A percentile compares a stretch with the other conserved stretches of the same genome.
Evolutionary conservation across 2,329 filamentous ascomycete species (phyloP).

Genomic region (Stylonectria norvegica): DNA sequence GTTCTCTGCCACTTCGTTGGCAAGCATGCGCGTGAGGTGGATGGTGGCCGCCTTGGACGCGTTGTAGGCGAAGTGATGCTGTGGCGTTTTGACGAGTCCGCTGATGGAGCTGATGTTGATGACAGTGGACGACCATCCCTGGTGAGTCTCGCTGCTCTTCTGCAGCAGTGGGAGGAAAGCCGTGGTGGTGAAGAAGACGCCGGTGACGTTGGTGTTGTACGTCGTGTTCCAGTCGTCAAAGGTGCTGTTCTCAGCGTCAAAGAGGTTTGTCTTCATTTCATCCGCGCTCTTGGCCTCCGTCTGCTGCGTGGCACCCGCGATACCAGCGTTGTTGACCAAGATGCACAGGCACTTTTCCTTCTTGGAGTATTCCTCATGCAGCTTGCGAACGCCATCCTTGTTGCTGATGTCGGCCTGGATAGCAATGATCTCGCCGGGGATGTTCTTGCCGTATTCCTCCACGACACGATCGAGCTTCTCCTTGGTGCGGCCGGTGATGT

Average conservation of each 20-base stretch:
- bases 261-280: constrained; percentile 60
- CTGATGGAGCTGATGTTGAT: constrained; percentile 69
- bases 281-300: constrained; percentile 50
- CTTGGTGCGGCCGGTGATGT: constrained; percentile 63
- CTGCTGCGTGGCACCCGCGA: constrained; percentile 53
- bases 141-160: constrained; percentile 40
- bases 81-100: constrained; percentile 57
- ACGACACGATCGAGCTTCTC: constrained; percentile 61
- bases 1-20: constrained; percentile 55
- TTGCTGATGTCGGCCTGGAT: constrained; percentile 61
- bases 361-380: constrained; percentile 55
- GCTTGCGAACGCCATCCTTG: constrained; percentile 54
- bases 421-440: constrained; percentile 54
- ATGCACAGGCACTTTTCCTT: constrained; percentile 59
- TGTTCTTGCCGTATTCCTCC: constrained; percentile 52
- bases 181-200: constrained; percentile 62
- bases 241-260: constrained; percentile 56
- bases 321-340: constrained; percentile 66
- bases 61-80: constrained; percentile 66
- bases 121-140: constrained; percentile 54
- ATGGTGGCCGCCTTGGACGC: constrained; percentile 62
- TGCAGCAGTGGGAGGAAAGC: constrained; percentile 61
- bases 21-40: constrained; percentile 63
- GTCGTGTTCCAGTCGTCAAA: constrained; percentile 69
- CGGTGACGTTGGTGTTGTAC: constrained; percentile 73